Evolutionary conservation across 2,329 filamentous ascomycete genomes (phyloP), one percentile per base, ranked within the genome.

Genomic region (Orbilia ellipsospora): DNA sequence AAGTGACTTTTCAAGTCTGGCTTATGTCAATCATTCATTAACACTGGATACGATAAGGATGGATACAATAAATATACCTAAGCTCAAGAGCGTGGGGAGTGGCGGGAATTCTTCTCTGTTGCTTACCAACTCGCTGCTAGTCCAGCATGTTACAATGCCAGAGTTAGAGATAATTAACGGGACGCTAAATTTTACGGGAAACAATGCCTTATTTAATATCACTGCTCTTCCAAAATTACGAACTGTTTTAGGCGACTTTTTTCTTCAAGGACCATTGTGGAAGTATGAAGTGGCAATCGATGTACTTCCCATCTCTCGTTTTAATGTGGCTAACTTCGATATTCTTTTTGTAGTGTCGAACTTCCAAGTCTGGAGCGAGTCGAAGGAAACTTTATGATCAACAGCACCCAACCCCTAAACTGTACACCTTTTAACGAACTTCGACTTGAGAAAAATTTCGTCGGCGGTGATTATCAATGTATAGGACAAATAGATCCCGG

Each of bases 401-500:
- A 23, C 20, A 70, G 57, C 16, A 45, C 48, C 8, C 42, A 12
- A 7, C 40, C 36, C 10, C 59, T 70, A 16, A 63, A 70, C 23
- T 70, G 66, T 18, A 63, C 66, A 13, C 13, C 18, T 15, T 70
- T 56, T 50, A 62, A 70, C 15, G 23, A 70, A n/a, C 26, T 15
- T 7, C 36, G 52, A 10, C 31, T 70, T 20, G 6, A 18, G 8
- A 70, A 23, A 2, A 56, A 54, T 50, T 62, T 70, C n/a, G 57
- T 55, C 1, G 63, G 40, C 7, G 66, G 66, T 4, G 18, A 56
- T 15, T 70, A 63, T 28, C 16, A n/a, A 15, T 70, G 66, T 50
- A 42, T 56, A 2, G 52, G 66, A 10, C n/a, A 48, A 5, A 70
- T 42, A 4, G 66, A 51, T 15, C 10, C 66, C 1, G 45, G 6